A percentile compares a stretch with the other conserved stretches of the same genome.
Evolutionary conservation across 371 early-diverging fungal species (phyloP).

Genomic region (Apophysomyces sp.): DNA sequence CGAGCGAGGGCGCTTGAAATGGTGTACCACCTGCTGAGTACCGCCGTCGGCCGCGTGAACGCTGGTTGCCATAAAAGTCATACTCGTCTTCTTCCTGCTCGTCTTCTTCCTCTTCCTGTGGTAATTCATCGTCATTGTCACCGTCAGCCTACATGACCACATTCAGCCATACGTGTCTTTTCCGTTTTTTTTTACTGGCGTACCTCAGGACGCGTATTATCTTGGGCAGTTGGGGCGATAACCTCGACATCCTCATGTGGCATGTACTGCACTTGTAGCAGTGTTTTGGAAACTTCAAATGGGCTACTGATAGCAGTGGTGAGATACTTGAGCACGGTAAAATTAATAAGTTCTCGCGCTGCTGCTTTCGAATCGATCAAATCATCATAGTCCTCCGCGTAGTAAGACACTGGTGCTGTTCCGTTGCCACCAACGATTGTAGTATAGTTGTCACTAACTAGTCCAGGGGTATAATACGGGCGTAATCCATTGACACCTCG

Average conservation of each 20-base stretch:
- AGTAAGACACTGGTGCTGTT: constrained; percentile 19
- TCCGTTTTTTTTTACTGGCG: background rate
- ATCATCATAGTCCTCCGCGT: constrained; percentile 36
- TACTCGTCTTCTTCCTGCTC: constrained; percentile 36
- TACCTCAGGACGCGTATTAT: constrained; percentile 1
- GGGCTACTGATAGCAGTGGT: constrained; percentile 70
- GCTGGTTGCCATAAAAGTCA: constrained; percentile 26
- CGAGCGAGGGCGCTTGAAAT: constrained; percentile 25
- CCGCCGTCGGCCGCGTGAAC: constrained; percentile 13
- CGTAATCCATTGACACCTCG: constrained; percentile 37
- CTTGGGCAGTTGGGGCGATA: constrained; percentile 12
- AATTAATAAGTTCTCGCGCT: constrained; percentile 60
- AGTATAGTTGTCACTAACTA: constrained; percentile 38
- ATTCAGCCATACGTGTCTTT: background rate
- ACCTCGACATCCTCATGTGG: constrained; percentile 56
- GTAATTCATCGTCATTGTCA: background rate
- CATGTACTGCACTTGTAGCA: constrained; percentile 82
- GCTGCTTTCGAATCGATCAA: constrained; percentile 51
- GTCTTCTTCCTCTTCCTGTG: constrained; percentile 16
- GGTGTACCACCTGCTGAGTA: constrained; percentile 13
- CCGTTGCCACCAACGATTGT: constrained; percentile 21
- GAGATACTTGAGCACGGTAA: constrained; percentile 66
- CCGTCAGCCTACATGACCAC: background rate
- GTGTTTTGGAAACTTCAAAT: constrained; percentile 73
- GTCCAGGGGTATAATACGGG: constrained; percentile 48